Evolutionary conservation across 179 eudicot species (phyloP), one percentile per base, ranked within the genome.

Genomic region (Beta corolliflora): DNA sequence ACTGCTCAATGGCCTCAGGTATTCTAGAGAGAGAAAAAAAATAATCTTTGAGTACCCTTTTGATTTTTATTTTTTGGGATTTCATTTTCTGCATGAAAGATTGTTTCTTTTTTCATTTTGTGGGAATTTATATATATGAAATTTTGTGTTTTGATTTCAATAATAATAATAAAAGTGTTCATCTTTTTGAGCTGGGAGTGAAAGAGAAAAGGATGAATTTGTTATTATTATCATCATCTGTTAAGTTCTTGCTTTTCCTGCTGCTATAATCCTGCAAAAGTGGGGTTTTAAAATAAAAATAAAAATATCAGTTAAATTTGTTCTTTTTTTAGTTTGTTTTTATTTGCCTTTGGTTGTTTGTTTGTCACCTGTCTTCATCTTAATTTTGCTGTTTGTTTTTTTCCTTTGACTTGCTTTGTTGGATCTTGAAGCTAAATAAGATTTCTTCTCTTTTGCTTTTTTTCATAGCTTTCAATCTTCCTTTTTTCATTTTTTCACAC

Each of bases 1-100:
- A 89, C 88, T 45, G 84, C 90, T 86, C 90, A 86, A 77, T 89
- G 93, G 91, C 88, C 93, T 73, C 91, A 91, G 93, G 93, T 91
- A 91, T 54, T 46, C 25, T 0, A 18, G 9, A 3, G 8, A 60
- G 11, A 25, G 13, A 36, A 67, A 15, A 68, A 41, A 23, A 53
- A 9, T 7, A 25, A 73, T 54, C 25, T 61, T 54, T 77, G 6
- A 23, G 15, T 21, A 52, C 15, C 36, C 61, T 54, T 56, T 78
- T 69, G n/a, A 5, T 31, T 71, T 71, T 50, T 48, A 7, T 54
- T 52, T 72, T 10, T 5, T 56, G 25, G 50, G 77, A 12, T 56
- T 11, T 18, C 21, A 8, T 36, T 31, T 50, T 36, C 54, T 70
- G 73, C 54, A 70, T 70, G 73, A 70, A 36, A 36, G 41, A 36